Evolutionary conservation across 2,329 filamentous ascomycete genomes (phyloP), one percentile per base, ranked within the genome.

Genomic region (Fusarium duplospermum): DNA sequence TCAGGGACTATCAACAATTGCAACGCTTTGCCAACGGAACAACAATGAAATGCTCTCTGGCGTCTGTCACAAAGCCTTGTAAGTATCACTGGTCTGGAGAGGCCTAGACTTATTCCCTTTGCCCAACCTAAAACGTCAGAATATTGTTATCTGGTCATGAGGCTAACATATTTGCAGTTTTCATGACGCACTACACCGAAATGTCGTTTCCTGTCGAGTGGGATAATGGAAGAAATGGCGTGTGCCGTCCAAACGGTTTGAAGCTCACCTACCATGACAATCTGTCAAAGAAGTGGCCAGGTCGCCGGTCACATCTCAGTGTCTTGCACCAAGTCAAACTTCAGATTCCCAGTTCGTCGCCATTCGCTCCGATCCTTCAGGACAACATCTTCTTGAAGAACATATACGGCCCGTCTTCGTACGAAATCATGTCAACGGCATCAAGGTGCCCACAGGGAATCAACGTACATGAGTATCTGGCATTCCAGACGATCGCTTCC

Each of bases 351-450:
- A 50, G 45, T 2, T 70, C 70, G 2, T 69, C 72, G 0, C 76
- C 72, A 2, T 77, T 78, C 42, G 70, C 67, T 3, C 70, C 67
- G 18, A 40, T 78, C 6, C 45, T 75, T 1, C 68, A 76, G 27
- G 73, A 75, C 10, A 31, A 70, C 9, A 47, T 67, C 10, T 72
- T 71, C 29, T 47, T 36, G n/a, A 71, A 73, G 29, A 66, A 27
- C 24, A 33, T 67, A n/a, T 76, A 81, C 6, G 84, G 82, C 4
- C 89, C 86, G 1, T 86, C 88, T 0, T 91, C 89, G 0, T 89
- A 91, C 70, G 82, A 87, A 14, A 82, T 88, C 0, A 81, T 90
- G 50, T 86, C 89, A 1, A 88, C 82, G 9, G 87, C 89, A 56
- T 80, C 82, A 0, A 80, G 80, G 2, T 90, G 89, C 47, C 89